Evolutionary conservation across 768 basidiomycete species (phyloP).

Genomic region (Mycena haematopus): DNA sequence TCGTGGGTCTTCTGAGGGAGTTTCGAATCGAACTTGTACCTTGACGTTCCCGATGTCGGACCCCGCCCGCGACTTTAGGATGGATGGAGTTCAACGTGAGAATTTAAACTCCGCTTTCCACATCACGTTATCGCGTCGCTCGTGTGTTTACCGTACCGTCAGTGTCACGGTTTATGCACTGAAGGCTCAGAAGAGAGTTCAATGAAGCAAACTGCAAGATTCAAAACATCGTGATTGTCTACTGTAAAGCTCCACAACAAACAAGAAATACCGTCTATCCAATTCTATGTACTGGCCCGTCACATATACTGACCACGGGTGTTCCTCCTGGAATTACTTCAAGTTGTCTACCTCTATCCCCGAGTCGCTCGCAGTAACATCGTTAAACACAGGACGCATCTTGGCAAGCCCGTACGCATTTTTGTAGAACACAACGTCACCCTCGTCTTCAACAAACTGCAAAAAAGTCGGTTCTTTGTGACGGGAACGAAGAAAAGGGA

Average conservation of each 20-base stretch:
- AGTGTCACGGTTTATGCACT: too few species aligned
- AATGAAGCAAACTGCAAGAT: not conserved
- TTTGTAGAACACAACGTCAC: conserved; percentile 91
- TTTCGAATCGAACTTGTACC: too few species aligned
- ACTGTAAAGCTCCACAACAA: not conserved
- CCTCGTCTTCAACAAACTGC: conserved; percentile 93
- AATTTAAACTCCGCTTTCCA: too few species aligned
- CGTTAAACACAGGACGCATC: conserved; percentile 68
- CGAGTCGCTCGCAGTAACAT: conserved; percentile 61
- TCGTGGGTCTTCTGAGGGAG: too few species aligned
- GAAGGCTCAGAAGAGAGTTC: too few species aligned
- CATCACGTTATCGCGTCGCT: too few species aligned
- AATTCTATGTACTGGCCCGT: too few species aligned
- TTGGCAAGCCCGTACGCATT: conserved; percentile 82
- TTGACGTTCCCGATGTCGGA: too few species aligned
- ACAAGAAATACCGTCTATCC: conserved; percentile 13
- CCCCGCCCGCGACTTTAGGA: too few species aligned
- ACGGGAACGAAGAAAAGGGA: not conserved
- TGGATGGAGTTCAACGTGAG: too few species aligned
- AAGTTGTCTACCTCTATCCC: conserved; percentile 61
- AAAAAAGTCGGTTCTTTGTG: not conserved
- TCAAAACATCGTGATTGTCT: not conserved
- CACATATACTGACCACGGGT: too few species aligned
- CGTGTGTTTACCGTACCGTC: too few species aligned
- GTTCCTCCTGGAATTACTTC: conserved; percentile 41